Evolutionary conservation across 306 rosid species (phyloP).

Genomic region (Lathyrus aphaca): DNA sequence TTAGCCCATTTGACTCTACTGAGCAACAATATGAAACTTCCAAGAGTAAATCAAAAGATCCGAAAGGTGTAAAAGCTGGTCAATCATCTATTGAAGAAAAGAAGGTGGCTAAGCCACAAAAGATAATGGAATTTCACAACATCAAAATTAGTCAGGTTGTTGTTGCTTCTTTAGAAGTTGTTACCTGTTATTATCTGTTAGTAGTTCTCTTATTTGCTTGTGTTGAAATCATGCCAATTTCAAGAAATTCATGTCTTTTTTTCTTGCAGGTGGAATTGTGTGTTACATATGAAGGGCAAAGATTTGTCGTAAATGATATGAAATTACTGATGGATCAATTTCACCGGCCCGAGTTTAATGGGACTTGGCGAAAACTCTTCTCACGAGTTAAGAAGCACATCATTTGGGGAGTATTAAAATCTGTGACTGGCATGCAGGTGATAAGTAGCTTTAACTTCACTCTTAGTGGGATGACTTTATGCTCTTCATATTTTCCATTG

Average conservation of each 20-base stretch:
- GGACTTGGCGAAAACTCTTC: constrained; percentile 89
- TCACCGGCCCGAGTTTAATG: constrained; percentile 83
- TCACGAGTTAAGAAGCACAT: constrained; percentile 97
- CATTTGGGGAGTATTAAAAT: constrained; percentile 97
- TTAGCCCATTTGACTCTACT: constrained; percentile 49
- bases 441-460: constrained; percentile 21
- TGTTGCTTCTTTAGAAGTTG: constrained; percentile 33
- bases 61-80: constrained; percentile 75
- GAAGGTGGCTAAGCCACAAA: constrained; percentile 62
- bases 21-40: constrained; percentile 70
- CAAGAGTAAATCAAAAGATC: constrained; percentile 67
- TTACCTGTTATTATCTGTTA: background rate
- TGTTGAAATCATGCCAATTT: constrained; percentile 27
- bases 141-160: constrained; percentile 97
- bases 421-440: constrained; percentile 99
- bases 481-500: constrained; percentile 1
- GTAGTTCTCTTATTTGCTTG: background rate
- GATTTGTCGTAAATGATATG: constrained; percentile 84
- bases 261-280: constrained; percentile 77
- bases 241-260: constrained; percentile 6
- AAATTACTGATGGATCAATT: constrained; percentile 95
- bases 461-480: constrained; percentile 8
- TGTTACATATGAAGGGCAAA: constrained; percentile 83
- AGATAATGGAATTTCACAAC: constrained; percentile 84
- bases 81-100: constrained; percentile 73